These are phyloP conservation scores for Mycena metata DNA, from an alignment of 768 basidiomycete genomes.

Conservation along the genomic window DNA sequence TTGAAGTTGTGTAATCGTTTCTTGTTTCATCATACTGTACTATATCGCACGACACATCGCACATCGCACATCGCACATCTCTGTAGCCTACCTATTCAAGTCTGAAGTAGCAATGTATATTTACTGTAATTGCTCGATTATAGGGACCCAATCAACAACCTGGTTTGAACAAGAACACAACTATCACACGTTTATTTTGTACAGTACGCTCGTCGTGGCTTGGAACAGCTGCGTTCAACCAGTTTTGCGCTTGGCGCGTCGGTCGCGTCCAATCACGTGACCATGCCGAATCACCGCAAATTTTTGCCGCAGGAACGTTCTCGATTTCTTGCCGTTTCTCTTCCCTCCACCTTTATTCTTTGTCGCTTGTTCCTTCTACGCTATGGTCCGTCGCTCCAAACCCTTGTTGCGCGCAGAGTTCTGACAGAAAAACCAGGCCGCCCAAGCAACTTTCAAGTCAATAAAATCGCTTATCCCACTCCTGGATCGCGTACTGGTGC, in stretches of 20 bases:
- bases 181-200: slow-evolving; percentile 4
- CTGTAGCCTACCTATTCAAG: slow-evolving; percentile 21
- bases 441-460: slow-evolving; percentile 94
- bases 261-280: slow-evolving; percentile 24
- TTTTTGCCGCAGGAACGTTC: slow-evolving; percentile 26
- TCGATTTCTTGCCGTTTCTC: slow-evolving; percentile 23
- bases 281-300: slow-evolving; percentile 12
- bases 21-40: slow-evolving; percentile 18
- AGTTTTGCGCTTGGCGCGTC: too few relatives aligned
- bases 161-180: background rate
- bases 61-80: background rate
- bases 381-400: slow-evolving; percentile 21
- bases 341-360: slow-evolving; percentile 19
- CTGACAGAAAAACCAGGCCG: slow-evolving; percentile 61
- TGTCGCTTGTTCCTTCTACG: slow-evolving; percentile 9
- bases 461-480: slow-evolving; percentile 93
- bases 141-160: background rate
- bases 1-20: background rate
- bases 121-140: slow-evolving; percentile 12
- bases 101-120: slow-evolving; percentile 16
- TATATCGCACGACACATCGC: slow-evolving; percentile 1
- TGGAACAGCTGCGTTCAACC: too few relatives aligned
- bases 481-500: slow-evolving; percentile 96
- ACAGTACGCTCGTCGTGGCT: background rate
- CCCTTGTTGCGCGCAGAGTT: background rate